Evolutionary conservation across 192 early-diverging fungal species (phyloP), one percentile per base, ranked within the genome.

Genomic region (Backusella tuberculispora): DNA sequence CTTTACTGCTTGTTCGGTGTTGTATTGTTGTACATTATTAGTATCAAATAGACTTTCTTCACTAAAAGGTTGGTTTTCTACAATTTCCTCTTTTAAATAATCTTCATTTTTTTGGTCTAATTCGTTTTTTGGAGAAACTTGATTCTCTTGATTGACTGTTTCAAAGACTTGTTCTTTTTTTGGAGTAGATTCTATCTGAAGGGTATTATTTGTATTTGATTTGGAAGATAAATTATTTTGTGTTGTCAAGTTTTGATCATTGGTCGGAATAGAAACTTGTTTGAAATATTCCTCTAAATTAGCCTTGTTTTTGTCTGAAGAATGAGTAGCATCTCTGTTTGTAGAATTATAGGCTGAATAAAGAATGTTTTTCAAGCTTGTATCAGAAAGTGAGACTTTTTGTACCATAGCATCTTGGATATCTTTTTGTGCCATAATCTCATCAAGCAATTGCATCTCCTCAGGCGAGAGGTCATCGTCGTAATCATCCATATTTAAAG

Each of bases 351-450:
- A 60, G 5, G 8, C 21, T 3, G 53, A 60, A 60, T 60, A 60
- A 60, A 60, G 53, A 60, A 60, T 60, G 53, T 24, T 60, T 60
- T 60, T 60, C 9, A 60, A 60, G 10, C 26, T 60, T 60, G 53
- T 26, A 12, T 26, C 53, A 60, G 53, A 60, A 3, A 60, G 19
- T 1, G 10, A 12, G 4, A 1, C 10, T 26, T 60, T 26, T 26
- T 60, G 19, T 26, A 60, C 9, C 53, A 60, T 60, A 24, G 53
- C 53, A 5, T 60, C 17, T 60, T 26, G 53, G 4, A 60, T 24
- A 24, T 60, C 53, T 60, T 60, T 60, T 26, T 60, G 53, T 12
- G 6, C 53, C 53, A 60, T 24, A 24, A 60, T 26, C 21, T 60
- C 26, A 26, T 60, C 53, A 19, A 60, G 53, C 21, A 60, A 26